Evolutionary conservation across 306 rosid genomes (phyloP), one percentile per base, ranked within the genome.

Genomic region (Acacia acuminata): DNA sequence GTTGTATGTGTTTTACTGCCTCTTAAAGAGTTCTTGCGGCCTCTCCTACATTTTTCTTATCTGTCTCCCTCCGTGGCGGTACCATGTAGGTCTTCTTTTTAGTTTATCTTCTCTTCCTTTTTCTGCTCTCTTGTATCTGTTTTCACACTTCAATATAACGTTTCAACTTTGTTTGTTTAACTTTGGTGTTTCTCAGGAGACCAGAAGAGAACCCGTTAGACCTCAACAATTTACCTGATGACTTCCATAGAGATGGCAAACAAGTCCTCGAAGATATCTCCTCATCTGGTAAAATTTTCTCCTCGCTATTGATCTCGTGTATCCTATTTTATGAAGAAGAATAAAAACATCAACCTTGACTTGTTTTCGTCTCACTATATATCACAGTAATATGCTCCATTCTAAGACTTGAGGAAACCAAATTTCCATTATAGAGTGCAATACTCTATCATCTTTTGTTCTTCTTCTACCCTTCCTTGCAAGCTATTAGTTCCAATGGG

Each of bases 81-180:
- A 85, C 87, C 89, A 96, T 96, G 99, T 96, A 93, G 91, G 96
- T 90, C 88, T 89, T 51, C 50, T 38, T 36, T 19, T 69, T 36
- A 38, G 30, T 8, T 32, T 16, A 51, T 4, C 44, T 32, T 50
- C 27, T 30, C 44, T 2, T 19, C 36, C 36, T 38, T 3, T 67
- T 2, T 68, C 73, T 68, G 7, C 3, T 19, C 13, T 19, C 22
- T 10, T 67, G 6, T 8, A 13, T 2, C 15, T 22, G 30, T 56
- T 56, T 56, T 24, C 27, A 24, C 66, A 1, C 66, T 24, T 5
- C 66, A 10, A 8, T 58, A 60, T 22, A 60, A 22, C 17, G 20
- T 30, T 15, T 64, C 70, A 32, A 32, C 70, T 64, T 30, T 80
- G 48, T 78, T 58, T 72, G 74, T 27, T 66, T 77, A 67, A 58